Evolutionary conservation across 768 basidiomycete species (phyloP).

Genomic region (Gloeophyllum trabeum): DNA sequence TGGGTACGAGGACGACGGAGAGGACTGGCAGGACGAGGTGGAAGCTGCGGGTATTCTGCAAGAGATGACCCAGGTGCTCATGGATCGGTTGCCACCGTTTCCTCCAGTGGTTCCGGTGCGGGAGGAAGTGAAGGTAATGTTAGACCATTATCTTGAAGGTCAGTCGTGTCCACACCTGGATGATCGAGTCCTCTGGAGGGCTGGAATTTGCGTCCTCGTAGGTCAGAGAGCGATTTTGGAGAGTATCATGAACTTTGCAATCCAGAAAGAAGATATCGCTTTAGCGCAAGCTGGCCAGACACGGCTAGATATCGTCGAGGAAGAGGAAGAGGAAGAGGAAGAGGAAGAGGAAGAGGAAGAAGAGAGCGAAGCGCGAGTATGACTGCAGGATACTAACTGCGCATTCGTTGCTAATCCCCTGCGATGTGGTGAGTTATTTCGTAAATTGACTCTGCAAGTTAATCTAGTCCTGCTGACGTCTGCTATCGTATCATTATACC

Average conservation of each 20-base stretch:
- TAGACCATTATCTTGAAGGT: slow-evolving; percentile 61
- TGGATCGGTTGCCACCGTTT: slow-evolving; percentile 34
- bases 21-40: slow-evolving; percentile 46
- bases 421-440: no score
- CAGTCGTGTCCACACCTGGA: slow-evolving; percentile 4
- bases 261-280: slow-evolving; percentile 38
- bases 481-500: no score
- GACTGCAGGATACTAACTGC: no score
- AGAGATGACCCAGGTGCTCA: slow-evolving; percentile 50
- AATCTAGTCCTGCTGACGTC: no score
- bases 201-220: background rate
- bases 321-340: slow-evolving; percentile 29
- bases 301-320: slow-evolving; percentile 34
- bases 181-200: background rate
- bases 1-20: slow-evolving; percentile 11
- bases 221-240: slow-evolving; percentile 13
- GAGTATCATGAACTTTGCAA: slow-evolving; percentile 38
- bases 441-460: no score
- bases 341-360: slow-evolving; percentile 4
- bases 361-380: no score
- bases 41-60: slow-evolving; percentile 54
- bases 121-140: slow-evolving; percentile 52
- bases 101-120: slow-evolving; percentile 22
- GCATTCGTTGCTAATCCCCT: no score
- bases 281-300: slow-evolving; percentile 1